Conservation (phyloP, 2,329 filamentous ascomycete species). For the Penicillium janthinellum region DNA sequence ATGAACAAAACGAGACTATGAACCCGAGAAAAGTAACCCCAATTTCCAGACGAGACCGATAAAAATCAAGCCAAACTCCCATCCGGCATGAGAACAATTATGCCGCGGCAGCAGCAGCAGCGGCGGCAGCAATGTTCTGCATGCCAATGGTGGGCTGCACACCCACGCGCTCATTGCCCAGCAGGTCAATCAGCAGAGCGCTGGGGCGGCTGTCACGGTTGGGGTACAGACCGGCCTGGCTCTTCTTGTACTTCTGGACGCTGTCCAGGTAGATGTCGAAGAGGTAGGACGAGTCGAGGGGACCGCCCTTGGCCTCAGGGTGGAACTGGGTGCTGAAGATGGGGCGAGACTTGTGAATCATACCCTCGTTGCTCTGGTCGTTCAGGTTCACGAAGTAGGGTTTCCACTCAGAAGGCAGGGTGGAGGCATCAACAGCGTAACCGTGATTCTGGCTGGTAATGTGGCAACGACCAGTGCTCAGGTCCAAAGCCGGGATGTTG, state of each 20-base stretch:
- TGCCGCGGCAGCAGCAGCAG: constrained; percentile 35
- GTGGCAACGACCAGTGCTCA: constrained; percentile 96
- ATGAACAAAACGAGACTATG: constrained; percentile 19
- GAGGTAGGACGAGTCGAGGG: constrained; percentile 91
- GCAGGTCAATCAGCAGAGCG: constrained; percentile 83
- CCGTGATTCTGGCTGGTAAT: constrained; percentile 99
- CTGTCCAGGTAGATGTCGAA: constrained; percentile 96
- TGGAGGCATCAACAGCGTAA: constrained; percentile 86
- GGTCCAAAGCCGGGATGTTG: constrained; percentile 93
- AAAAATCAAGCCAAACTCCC: constrained; percentile 17
- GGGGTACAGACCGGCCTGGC: constrained; percentile 68
- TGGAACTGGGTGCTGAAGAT: constrained; percentile 99
- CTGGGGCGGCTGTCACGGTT: constrained; percentile 84
- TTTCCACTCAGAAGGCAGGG: constrained; percentile 83
- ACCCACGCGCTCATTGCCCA: constrained; percentile 92
- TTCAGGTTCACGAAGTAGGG: constrained; percentile 99
- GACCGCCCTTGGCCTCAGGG: constrained; percentile 95
- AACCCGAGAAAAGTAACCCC: constrained; percentile 11
- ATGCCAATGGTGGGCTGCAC: constrained; percentile 70
- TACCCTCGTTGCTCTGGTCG: constrained; percentile 91
- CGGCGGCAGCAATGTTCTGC: constrained; percentile 44
- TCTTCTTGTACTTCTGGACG: constrained; percentile 85
- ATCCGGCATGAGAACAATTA: constrained; percentile 17
- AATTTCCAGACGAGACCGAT: constrained; percentile 19
- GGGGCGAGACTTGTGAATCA: constrained; percentile 93